Conservation (phyloP, 257 asterid species). For the Solanum piurae region DNA sequence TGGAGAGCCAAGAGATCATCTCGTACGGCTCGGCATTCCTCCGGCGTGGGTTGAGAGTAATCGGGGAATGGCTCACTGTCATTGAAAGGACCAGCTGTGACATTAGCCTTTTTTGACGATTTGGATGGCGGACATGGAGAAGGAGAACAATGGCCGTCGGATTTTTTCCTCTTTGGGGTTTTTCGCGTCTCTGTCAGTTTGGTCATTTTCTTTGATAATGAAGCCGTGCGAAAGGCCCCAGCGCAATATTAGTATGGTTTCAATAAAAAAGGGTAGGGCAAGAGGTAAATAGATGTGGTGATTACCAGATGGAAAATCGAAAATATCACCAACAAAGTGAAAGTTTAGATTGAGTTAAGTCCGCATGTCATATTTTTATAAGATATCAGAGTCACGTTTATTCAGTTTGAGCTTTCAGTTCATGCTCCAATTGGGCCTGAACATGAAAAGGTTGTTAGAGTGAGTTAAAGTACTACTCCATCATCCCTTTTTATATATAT, state of each 20-base stretch:
- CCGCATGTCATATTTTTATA: rapidly evolving
- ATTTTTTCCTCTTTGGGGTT: constrained; percentile 8
- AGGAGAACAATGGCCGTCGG: neutral
- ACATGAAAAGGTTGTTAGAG: neutral
- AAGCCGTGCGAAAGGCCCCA: neutral
- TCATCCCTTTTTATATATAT: too few relatives aligned
- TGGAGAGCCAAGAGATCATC: constrained; percentile 61
- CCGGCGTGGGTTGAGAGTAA: constrained; percentile 46
- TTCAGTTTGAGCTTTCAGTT: neutral
- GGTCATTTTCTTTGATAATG: neutral
- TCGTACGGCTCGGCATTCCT: constrained; percentile 60
- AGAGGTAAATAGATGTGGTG: neutral
- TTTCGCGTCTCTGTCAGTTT: constrained; percentile 4
- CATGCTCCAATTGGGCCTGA: neutral
- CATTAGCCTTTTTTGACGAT: constrained; percentile 17
- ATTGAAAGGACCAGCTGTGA: neutral
- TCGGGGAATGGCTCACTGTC: constrained; percentile 32
- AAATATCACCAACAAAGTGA: neutral
- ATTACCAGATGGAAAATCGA: too few relatives aligned
- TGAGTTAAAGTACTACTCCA: neutral
- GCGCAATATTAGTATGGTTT: neutral
- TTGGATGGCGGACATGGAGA: constrained; percentile 11
- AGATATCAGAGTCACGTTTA: neutral
- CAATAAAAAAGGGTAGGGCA: neutral
- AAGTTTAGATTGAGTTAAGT: neutral